Evolutionary conservation across 2,329 filamentous ascomycete genomes (phyloP), one percentile per base, ranked within the genome.

Genomic region (Venturia pyrina): DNA sequence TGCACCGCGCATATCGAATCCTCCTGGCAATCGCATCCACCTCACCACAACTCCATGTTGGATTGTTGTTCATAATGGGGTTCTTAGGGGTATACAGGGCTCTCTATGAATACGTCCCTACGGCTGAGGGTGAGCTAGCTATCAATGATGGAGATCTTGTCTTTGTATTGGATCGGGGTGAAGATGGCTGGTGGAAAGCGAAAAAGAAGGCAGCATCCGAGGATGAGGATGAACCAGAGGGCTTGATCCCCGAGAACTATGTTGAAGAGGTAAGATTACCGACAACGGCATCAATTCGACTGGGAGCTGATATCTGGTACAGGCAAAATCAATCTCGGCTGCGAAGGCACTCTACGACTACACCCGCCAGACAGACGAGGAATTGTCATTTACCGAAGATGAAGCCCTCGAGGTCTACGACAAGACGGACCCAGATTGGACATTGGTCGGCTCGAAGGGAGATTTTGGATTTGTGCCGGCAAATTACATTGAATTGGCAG

Each of bases 301-400:
- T 41, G 34, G 50, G 28, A 61, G n/a, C 46, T 59, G 37, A 63
- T 40, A 28, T 32, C 69, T 67, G 67, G 32, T 19, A 65, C 70
- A 91, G 87, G 88, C 88, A 67, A 79, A 83, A 71, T 85, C 89
- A 32, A 77, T 85, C 68, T 81, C 85, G 68, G 83, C 88, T 70
- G 95, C 93, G 62, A 92, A 89, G 76, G 91, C 95, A n/a, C 85
- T 98, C n/a, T 99, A 93, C 80, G 95, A 99, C 76, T 99, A 99
- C 76, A 90, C 90, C 63, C 87, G 93, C 71, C 95, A 99, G 79
- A 99, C 95, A 32, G 95, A 99, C 74, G 95, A 99, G 78, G 95
- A 99, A 78, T 82, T 99, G 11, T 98, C 93, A 32, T 98, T 99
- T 75, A 85, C 90, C 62, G 95, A 99, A 79, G 93, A 96, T 74